Percentiles rank a stretch among this genome's conserved stretches.
Evolutionary conservation across 2,329 filamentous ascomycete species (phyloP).

Genomic region (Lachnellula hyalina): DNA sequence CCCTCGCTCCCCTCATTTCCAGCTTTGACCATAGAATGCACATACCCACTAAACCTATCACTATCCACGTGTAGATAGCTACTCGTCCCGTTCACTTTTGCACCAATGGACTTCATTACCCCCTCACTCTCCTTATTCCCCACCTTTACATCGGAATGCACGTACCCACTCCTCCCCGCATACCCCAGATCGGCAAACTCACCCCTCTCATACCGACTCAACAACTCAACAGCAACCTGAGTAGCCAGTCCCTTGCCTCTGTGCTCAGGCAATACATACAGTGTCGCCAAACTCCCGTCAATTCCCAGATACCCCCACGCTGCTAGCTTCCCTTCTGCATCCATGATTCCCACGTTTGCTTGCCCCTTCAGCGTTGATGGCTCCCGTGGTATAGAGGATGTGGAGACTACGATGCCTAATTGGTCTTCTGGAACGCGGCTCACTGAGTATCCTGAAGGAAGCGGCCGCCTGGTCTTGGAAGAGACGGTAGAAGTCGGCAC

Average conservation of each 20-base stretch:
- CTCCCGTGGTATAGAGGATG: constrained; percentile 24
- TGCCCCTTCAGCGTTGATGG: constrained; percentile 19
- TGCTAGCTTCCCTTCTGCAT: constrained; percentile 12
- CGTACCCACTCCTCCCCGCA: constrained; percentile 25
- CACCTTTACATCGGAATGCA: constrained; percentile 27
- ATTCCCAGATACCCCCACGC: constrained; percentile 29
- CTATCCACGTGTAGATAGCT: constrained; percentile 27
- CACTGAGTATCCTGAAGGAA: constrained; percentile 18
- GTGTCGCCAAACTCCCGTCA: constrained; percentile 26
- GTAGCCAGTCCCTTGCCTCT: constrained; percentile 26
- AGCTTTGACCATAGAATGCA: not conserved
- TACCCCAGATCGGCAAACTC: constrained; percentile 25
- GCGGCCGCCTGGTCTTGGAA: not conserved
- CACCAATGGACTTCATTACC: constrained; percentile 26
- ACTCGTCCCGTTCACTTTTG: constrained; percentile 10
- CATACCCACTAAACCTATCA: constrained; percentile 6
- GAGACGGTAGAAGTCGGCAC: constrained; percentile 5
- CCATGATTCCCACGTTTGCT: constrained; percentile 24
- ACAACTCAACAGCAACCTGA: constrained; percentile 19
- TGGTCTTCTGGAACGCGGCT: constrained; percentile 23
- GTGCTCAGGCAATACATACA: constrained; percentile 27
- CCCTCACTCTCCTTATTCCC: constrained; percentile 29
- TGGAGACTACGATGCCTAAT: constrained; percentile 25
- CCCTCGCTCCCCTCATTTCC: constrained; percentile 9
- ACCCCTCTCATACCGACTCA: constrained; percentile 16